Base-by-base conservation (phyloP, 1,284 basidiomycete species). In the Macrocystidia cucumis region DNA sequence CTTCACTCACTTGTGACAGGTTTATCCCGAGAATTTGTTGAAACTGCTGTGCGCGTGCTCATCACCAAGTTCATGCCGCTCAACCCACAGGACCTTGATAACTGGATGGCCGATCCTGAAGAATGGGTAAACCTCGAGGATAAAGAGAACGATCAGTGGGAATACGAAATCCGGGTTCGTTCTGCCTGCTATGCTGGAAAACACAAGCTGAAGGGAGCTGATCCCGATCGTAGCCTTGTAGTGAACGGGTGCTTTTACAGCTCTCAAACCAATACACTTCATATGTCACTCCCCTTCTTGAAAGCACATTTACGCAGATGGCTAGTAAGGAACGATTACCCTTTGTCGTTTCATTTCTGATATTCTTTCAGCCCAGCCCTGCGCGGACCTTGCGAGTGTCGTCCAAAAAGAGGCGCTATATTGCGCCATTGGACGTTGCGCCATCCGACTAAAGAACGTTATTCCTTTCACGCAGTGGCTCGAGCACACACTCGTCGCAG, bases 71-170 rank as follows among this genome's bases (percentile, higher is more conserved):
- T 91, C 49, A 80, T 95, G 51, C 87, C 87, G 3, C 65, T 93
- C 21, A 86, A 83, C 37, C 70, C 82, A 1, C 60, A 69, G 3
- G 90, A 93, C 54, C 67, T 93, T 3, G 77, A 89, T 44, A 69
- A 65, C 2, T 87, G 91, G 79, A 72, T 82, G 60, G 68, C 72
- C 17, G 87, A 91, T 56, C 88, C 90, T 0, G 91, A 95, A 59
- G 87, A 91, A 50, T 95, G 90, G 88, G 73, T 91, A 3, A 83
- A 89, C 40, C 55, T 74, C 2, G 88, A 92, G 57, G 84, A 87
- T 42, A 84, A 81, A 44, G 91, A 90, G 45, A 84, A 81, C 41
- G 88, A 90, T 19, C 74, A 81, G 41, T 95, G 91, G 91, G 80
- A 89, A 41, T 93, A 74, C 49, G 86, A 91, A 49, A 76, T 92